A percentile compares a stretch with the other conserved stretches of the same genome.
phyloP scores from a whole-genome alignment of 495 filamentous ascomycete species.

The Glonium stellatum region DNA sequence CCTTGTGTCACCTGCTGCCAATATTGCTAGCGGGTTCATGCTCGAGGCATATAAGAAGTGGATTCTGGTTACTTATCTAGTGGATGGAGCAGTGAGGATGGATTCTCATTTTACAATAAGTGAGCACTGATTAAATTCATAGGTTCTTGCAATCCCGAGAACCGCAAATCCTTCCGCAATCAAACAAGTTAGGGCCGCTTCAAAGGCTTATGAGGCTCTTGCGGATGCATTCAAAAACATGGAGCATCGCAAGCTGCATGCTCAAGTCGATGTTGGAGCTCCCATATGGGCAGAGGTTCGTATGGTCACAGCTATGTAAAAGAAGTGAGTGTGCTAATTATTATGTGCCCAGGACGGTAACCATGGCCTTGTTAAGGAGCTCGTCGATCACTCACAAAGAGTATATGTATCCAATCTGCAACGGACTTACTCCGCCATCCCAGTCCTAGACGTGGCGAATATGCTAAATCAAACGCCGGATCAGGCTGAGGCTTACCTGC shows the following conservation, averaged over 20 bases:
- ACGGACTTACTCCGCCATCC: constrained; percentile 35
- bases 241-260: constrained; percentile 48
- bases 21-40: constrained; percentile 64
- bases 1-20: constrained; percentile 55
- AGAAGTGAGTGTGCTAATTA: not conserved
- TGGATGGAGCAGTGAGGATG: constrained; percentile 55
- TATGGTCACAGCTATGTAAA: constrained; percentile 15
- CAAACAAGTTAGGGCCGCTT: constrained; percentile 52
- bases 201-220: constrained; percentile 64
- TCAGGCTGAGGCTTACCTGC: constrained; percentile 24
- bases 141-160: constrained; percentile 35
- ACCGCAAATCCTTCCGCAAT: constrained; percentile 43
- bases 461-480: constrained; percentile 20
- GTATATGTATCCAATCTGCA: constrained; percentile 40
- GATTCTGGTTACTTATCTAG: constrained; percentile 69
- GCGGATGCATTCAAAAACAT: constrained; percentile 60
- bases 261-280: constrained; percentile 51
- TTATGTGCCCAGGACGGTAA: constrained; percentile 47
- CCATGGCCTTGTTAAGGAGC: constrained; percentile 47
- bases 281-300: constrained; percentile 55
- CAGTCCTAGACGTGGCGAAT: constrained; percentile 27
- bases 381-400: constrained; percentile 43
- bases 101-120: constrained; percentile 2
- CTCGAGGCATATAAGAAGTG: constrained; percentile 91
- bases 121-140: constrained; percentile 31